Conservation (phyloP, 78 protist species). For the Polysphondylium violaceum region DNA sequence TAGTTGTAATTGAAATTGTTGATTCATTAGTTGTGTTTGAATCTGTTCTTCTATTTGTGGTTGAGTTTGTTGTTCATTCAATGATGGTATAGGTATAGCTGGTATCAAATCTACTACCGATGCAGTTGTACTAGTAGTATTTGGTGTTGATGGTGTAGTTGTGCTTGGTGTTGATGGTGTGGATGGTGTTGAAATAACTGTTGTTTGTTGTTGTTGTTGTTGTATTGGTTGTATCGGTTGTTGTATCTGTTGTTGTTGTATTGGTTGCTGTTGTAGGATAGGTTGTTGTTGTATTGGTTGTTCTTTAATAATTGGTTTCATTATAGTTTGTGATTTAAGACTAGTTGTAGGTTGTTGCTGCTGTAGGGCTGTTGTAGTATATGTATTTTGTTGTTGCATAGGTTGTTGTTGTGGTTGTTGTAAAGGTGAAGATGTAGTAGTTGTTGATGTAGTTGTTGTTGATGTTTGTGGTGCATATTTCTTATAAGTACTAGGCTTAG, state of each 20-base stretch:
- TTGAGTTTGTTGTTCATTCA: not conserved
- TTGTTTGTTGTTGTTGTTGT: not conserved
- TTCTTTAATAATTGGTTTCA: not conserved
- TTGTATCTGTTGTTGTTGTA: not conserved
- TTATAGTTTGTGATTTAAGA: too few species aligned
- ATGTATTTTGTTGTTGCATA: not conserved
- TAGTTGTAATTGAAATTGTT: not conserved
- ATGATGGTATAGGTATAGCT: constrained; percentile 1
- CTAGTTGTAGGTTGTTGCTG: constrained; percentile 4
- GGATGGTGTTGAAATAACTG: not conserved
- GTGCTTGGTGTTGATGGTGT: not conserved
- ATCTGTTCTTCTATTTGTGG: not conserved
- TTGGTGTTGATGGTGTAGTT: too few species aligned
- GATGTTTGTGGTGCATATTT: not conserved
- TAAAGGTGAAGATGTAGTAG: not conserved
- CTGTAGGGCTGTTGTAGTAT: not conserved
- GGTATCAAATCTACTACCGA: not conserved
- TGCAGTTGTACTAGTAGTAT: too few species aligned
- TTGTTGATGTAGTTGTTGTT: not conserved
- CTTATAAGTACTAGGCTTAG: too few species aligned
- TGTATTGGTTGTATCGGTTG: not conserved
- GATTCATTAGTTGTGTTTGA: not conserved
- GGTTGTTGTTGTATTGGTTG: constrained; percentile 5
- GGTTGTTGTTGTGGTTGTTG: too few species aligned
- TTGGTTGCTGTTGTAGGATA: not conserved